A percentile compares a stretch with the other conserved stretches of the same genome.
phyloP scores from a whole-genome alignment of 2,329 filamentous ascomycete species.

The Volutella citrinella region DNA sequence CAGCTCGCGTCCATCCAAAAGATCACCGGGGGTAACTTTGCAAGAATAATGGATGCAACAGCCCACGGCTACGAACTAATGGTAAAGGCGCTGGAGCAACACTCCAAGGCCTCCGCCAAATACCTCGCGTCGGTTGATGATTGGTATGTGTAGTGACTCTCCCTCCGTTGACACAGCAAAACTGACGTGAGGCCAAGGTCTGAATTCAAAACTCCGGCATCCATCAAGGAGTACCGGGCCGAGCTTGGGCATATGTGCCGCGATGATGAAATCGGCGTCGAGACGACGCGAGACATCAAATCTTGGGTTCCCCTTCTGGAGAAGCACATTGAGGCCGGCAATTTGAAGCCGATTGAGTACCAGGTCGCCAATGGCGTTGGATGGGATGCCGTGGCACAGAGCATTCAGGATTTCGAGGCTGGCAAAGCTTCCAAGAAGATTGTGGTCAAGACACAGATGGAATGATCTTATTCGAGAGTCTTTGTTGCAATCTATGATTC shows the following conservation, averaged over 20 bases:
- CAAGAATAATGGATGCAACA: constrained; percentile 32
- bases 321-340: constrained; percentile 18
- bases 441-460: constrained; percentile 16
- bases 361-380: constrained; percentile 19
- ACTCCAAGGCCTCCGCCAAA: constrained; percentile 23
- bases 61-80: constrained; percentile 26
- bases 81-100: constrained; percentile 25
- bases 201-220: constrained; percentile 17
- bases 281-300: constrained; percentile 14
- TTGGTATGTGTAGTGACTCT: constrained; percentile 21
- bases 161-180: neutral
- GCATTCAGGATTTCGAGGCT: constrained; percentile 14
- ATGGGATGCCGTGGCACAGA: constrained; percentile 24
- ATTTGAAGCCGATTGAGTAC: constrained; percentile 21
- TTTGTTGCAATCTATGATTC: no score
- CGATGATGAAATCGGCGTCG: constrained; percentile 8
- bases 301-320: constrained; percentile 20
- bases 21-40: constrained; percentile 32
- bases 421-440: constrained; percentile 26
- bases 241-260: constrained; percentile 23
- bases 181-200: constrained; percentile 14
- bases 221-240: constrained; percentile 23
- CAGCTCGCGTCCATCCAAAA: constrained; percentile 29
- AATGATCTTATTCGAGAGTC: constrained; percentile 9
- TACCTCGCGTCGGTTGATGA: constrained; percentile 33